Evolutionary conservation across 2,329 filamentous ascomycete species (phyloP).

Genomic region (Aphanocladium album): DNA sequence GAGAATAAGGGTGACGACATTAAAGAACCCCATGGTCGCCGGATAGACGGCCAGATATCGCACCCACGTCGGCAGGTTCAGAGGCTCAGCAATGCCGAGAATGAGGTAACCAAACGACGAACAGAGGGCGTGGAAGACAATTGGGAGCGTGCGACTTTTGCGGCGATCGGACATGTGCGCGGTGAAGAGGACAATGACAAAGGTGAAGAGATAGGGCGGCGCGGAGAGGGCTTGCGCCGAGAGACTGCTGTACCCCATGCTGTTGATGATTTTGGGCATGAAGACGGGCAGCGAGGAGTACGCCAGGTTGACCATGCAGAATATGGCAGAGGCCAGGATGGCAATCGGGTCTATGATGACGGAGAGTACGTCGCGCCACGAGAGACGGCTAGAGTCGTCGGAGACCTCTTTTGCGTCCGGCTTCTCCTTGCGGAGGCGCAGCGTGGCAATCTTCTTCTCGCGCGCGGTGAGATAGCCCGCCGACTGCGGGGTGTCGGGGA

Average conservation of each 20-base stretch:
- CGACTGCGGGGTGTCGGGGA: constrained; percentile 71
- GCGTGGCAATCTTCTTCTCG: constrained; percentile 63
- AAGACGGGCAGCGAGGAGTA: constrained; percentile 87
- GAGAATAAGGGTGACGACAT: constrained; percentile 76
- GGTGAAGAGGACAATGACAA: constrained; percentile 65
- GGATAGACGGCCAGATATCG: constrained; percentile 76
- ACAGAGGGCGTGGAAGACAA: constrained; percentile 64
- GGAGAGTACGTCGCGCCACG: constrained; percentile 51
- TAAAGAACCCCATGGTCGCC: constrained; percentile 76
- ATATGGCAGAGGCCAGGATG: constrained; percentile 75
- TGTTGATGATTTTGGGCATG: constrained; percentile 70
- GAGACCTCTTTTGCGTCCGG: constrained; percentile 14
- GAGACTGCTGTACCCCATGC: constrained; percentile 67
- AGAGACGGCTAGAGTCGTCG: constrained; percentile 35
- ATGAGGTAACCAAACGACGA: constrained; percentile 58
- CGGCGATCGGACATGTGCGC: constrained; percentile 66
- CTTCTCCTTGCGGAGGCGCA: constrained; percentile 57
- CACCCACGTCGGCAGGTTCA: constrained; percentile 39
- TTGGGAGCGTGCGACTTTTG: constrained; percentile 57
- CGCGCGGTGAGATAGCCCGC: constrained; percentile 58
- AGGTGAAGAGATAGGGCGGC: constrained; percentile 75
- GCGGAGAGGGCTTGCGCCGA: constrained; percentile 73
- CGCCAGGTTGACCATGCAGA: constrained; percentile 82
- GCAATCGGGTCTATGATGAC: constrained; percentile 61
- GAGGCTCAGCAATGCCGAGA: constrained; percentile 53